Conservation (phyloP, 345 rosid species). For the Leavenworthia alabamica region DNA sequence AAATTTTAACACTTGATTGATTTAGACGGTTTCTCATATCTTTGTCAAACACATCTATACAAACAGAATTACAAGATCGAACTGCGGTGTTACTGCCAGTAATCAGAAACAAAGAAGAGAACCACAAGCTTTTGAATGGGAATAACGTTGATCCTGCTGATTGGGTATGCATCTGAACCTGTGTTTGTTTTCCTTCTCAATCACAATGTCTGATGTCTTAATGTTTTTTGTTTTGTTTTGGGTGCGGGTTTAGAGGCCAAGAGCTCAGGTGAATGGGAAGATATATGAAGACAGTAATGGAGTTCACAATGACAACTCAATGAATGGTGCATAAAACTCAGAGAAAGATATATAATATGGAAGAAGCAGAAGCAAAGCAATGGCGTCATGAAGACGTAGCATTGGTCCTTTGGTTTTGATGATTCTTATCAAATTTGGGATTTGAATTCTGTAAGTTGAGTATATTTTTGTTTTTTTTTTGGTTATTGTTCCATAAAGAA, state of each 20-base stretch:
- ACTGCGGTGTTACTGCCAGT: slow-evolving; percentile 56
- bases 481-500: slow-evolving; percentile 16
- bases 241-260: slow-evolving; percentile 47
- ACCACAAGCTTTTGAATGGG: slow-evolving; percentile 91
- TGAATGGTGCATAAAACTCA: slow-evolving; percentile 58
- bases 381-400: slow-evolving; percentile 1
- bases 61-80: slow-evolving; percentile 82
- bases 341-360: background rate
- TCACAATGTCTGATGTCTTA: background rate
- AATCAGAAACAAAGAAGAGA: slow-evolving; percentile 74
- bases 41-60: background rate
- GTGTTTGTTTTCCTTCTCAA: background rate
- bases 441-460: slow-evolving; percentile 4
- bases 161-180: slow-evolving; percentile 44
- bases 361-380: background rate
- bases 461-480: slow-evolving; percentile 17
- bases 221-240: background rate
- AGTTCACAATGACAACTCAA: slow-evolving; percentile 51
- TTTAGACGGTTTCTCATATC: background rate
- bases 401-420: background rate
- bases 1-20: background rate
- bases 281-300: slow-evolving; percentile 44
- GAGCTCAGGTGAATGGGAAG: slow-evolving; percentile 85
- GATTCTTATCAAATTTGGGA: slow-evolving; percentile 7
- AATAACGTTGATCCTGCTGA: slow-evolving; percentile 76